Evolutionary conservation across 345 rosid species (phyloP).

Genomic region (Erodium maritimum): DNA sequence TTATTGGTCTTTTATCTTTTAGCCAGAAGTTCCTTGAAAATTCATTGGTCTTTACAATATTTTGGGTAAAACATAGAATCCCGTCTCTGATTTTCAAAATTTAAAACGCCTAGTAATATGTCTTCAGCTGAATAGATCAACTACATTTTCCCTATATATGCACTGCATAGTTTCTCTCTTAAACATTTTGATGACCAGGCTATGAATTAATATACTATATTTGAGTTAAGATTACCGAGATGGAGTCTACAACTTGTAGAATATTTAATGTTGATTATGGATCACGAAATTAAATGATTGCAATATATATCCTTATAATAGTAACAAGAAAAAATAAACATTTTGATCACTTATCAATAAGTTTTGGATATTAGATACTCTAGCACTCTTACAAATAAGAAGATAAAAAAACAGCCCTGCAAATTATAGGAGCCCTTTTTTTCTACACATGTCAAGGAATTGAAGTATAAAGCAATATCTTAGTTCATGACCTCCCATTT

Average conservation of each 20-base stretch:
- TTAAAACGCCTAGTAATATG: not conserved
- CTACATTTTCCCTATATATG: not conserved
- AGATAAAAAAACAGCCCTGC: not conserved
- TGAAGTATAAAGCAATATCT: too few species aligned
- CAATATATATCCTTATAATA: not conserved
- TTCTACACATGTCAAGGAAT: not conserved
- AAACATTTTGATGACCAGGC: too few species aligned
- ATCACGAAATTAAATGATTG: too few species aligned
- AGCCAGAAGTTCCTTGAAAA: not conserved
- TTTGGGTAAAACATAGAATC: not conserved
- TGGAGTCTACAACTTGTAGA: too few species aligned
- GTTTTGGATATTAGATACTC: not conserved
- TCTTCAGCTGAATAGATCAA: not conserved
- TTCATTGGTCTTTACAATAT: not conserved
- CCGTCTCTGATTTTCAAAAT: not conserved
- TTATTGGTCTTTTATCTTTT: too few species aligned
- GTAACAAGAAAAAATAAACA: not conserved
- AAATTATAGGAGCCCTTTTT: not conserved
- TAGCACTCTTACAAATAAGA: not conserved
- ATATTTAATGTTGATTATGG: too few species aligned
- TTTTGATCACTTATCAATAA: not conserved
- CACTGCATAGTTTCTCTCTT: too few species aligned
- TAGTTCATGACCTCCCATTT: too few species aligned
- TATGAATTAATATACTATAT: too few species aligned
- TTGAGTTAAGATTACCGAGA: too few species aligned